phyloP scores from a whole-genome alignment of 257 asterid genomes.

The Nicotiana sylvestris region DNA sequence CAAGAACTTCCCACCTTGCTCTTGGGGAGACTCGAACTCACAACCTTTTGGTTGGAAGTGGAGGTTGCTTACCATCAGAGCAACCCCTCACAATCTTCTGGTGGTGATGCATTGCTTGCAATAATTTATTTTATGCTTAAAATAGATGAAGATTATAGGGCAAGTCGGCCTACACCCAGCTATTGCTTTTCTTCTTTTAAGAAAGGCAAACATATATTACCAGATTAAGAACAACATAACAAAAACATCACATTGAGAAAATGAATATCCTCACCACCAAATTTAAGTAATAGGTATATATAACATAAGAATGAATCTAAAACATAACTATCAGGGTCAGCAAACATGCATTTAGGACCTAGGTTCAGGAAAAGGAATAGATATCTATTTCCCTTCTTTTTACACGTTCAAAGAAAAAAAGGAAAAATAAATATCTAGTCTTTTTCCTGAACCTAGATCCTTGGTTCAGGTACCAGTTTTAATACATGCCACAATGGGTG shows the following conservation, averaged over 20 bases:
- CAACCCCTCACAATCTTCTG: not conserved
- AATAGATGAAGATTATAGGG: not conserved
- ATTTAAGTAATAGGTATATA: not conserved
- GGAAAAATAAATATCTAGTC: not conserved
- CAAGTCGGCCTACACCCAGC: not conserved
- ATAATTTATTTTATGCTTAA: not conserved
- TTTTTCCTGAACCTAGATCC: not conserved
- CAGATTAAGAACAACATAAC: not conserved
- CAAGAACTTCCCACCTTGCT: too few relatives aligned
- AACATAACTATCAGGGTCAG: not conserved
- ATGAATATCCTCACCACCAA: not conserved
- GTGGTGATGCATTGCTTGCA: not conserved
- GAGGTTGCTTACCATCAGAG: too few relatives aligned
- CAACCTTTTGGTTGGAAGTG: too few relatives aligned
- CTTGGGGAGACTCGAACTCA: too few relatives aligned
- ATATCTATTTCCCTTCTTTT: not conserved
- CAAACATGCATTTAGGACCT: not conserved
- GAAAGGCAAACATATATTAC: not conserved
- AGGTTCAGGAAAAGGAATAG: not conserved
- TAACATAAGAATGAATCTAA: not conserved
- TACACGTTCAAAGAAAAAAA: not conserved
- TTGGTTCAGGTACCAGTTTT: not conserved
- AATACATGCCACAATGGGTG: not conserved
- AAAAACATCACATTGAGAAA: not conserved
- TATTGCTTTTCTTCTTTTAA: not conserved